These are phyloP conservation scores for Cicer bijugum DNA, from an alignment of 306 rosid genomes.

Conservation along the genomic window DNA sequence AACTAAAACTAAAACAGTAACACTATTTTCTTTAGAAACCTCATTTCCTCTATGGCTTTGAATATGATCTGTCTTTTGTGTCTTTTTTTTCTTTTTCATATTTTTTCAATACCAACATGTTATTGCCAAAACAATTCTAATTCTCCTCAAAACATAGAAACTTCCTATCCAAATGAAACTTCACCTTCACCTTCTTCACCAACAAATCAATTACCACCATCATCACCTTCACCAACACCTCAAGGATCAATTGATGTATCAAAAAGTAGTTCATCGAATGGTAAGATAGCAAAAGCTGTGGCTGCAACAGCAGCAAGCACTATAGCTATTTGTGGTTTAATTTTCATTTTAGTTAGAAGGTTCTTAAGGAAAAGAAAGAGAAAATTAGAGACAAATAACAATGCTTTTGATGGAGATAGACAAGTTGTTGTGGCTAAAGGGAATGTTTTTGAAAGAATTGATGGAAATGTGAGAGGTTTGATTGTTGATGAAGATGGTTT, in stretches of 20 bases:
- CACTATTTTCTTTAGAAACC: slow-evolving; percentile 32
- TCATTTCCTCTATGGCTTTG: slow-evolving; percentile 51
- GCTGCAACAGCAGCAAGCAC: slow-evolving; percentile 74
- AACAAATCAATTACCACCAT: slow-evolving; percentile 11
- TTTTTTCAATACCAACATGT: slow-evolving; percentile 38
- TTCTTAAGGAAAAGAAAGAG: slow-evolving; percentile 44
- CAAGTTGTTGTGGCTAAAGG: slow-evolving; percentile 44
- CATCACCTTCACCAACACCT: neutral
- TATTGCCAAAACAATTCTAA: slow-evolving; percentile 44
- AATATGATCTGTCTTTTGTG: slow-evolving; percentile 36
- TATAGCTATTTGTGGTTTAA: slow-evolving; percentile 56
- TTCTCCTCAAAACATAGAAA: slow-evolving; percentile 71
- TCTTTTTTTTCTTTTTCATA: slow-evolving; percentile 41
- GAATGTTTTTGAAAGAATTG: slow-evolving; percentile 52
- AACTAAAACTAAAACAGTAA: slow-evolving; percentile 3
- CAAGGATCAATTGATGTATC: slow-evolving; percentile 19
- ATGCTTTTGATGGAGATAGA: slow-evolving; percentile 39
- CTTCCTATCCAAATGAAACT: slow-evolving; percentile 56
- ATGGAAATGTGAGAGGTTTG: slow-evolving; percentile 63
- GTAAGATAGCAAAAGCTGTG: slow-evolving; percentile 59
- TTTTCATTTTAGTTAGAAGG: slow-evolving; percentile 56
- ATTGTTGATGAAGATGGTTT: slow-evolving; percentile 92
- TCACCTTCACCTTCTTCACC: slow-evolving; percentile 41
- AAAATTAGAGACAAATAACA: slow-evolving; percentile 35
- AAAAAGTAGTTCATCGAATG: slow-evolving; percentile 42